A percentile compares a stretch with the other conserved stretches of the same genome.
phyloP scores from a whole-genome alignment of 148 eudicot species.

The Euryodendron excelsum region DNA sequence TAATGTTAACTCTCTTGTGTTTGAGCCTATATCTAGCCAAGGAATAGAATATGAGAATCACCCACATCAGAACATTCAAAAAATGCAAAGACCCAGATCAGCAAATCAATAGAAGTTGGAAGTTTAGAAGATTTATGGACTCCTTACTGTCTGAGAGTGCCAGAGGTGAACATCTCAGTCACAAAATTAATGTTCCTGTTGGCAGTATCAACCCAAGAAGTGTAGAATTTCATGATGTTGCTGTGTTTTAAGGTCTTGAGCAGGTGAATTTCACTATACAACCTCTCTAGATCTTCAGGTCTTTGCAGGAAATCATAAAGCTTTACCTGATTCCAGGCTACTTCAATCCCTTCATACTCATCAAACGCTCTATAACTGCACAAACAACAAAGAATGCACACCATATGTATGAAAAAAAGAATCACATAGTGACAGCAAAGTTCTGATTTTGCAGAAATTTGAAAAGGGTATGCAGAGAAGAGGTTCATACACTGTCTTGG shows the following conservation, averaged over 20 bases:
- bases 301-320: conserved; percentile 44
- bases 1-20: conserved; percentile 38
- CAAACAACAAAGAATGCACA: neutral
- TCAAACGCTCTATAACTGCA: conserved; percentile 53
- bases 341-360: conserved; percentile 62
- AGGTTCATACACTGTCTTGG: conserved; percentile 73
- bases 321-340: conserved; percentile 61
- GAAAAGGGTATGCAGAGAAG: neutral
- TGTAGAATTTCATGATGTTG: conserved; percentile 55
- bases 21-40: conserved; percentile 31
- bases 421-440: neutral
- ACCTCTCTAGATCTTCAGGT: conserved; percentile 50
- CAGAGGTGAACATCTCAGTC: conserved; percentile 61
- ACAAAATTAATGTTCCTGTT: conserved; percentile 52
- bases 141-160: conserved; percentile 61
- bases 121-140: neutral
- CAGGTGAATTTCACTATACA: conserved; percentile 54
- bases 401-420: neutral
- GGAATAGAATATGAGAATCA: neutral
- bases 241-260: conserved; percentile 51
- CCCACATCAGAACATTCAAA: neutral
- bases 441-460: conserved; percentile 4
- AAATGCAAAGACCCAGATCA: neutral
- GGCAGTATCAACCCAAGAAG: conserved; percentile 56
- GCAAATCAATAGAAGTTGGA: neutral